phyloP scores from a whole-genome alignment of 2,329 filamentous ascomycete species.

The Uncinocarpus reesii region DNA sequence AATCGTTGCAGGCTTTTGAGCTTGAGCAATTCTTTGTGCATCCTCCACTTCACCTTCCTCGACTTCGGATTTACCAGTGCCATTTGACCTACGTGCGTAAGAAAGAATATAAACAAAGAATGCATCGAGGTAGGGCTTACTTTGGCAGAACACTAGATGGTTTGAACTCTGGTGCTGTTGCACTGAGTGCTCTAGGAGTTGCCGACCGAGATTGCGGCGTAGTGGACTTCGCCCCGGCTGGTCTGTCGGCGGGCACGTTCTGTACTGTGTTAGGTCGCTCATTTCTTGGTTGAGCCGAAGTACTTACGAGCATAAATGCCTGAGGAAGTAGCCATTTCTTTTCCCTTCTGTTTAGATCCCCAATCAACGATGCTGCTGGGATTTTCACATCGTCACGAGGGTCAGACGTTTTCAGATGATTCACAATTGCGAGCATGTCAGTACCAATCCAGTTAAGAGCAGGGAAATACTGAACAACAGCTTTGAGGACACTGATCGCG shows the following conservation, averaged over 20 bases:
- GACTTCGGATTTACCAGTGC: slow-evolving; percentile 18
- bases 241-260: slow-evolving; percentile 22
- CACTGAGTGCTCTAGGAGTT: slow-evolving; percentile 33
- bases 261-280: slow-evolving; percentile 20
- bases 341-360: slow-evolving; percentile 39
- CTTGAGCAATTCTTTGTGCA: slow-evolving; percentile 29
- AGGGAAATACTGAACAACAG: slow-evolving; percentile 71
- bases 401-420: slow-evolving; percentile 36
- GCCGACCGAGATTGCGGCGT: slow-evolving; percentile 24
- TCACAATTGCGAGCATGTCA: slow-evolving; percentile 35
- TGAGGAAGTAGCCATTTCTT: slow-evolving; percentile 42
- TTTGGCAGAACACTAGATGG: slow-evolving; percentile 23
- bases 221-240: slow-evolving; percentile 21
- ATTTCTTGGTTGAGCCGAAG: slow-evolving; percentile 16
- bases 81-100: slow-evolving; percentile 29
- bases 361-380: slow-evolving; percentile 41
- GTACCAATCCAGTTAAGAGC: slow-evolving; percentile 77
- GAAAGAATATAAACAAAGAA: too few species aligned
- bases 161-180: slow-evolving; percentile 34
- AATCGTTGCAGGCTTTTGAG: neutral
- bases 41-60: slow-evolving; percentile 35
- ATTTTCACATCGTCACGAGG: slow-evolving; percentile 41
- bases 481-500: slow-evolving; percentile 78
- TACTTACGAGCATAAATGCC: slow-evolving; percentile 33
- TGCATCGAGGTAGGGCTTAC: slow-evolving; percentile 26